These are phyloP conservation scores for Eucalyptus marginata DNA, from an alignment of 345 rosid species.

Conservation along the genomic window DNA sequence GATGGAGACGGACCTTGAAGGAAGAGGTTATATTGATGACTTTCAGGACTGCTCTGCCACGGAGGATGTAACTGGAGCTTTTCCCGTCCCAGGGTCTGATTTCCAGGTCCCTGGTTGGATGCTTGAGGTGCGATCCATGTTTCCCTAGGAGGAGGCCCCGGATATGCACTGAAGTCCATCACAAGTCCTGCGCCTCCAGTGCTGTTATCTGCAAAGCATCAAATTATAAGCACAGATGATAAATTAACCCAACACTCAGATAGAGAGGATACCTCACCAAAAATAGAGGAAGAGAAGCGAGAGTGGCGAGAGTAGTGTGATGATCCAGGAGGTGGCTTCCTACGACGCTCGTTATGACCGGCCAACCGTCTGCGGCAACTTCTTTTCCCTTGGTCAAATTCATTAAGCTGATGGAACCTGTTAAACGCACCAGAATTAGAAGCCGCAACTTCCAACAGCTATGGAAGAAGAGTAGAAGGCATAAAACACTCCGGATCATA, in stretches of 20 bases:
- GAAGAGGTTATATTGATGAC: conserved; percentile 31
- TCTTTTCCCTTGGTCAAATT: conserved; percentile 90
- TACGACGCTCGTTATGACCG: conserved; percentile 93
- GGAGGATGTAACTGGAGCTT: conserved; percentile 12
- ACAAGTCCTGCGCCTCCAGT: conserved; percentile 37
- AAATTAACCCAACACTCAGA: background rate
- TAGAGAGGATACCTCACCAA: conserved; percentile 20
- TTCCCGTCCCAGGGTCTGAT: conserved; percentile 5
- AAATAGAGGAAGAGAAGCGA: conserved; percentile 36
- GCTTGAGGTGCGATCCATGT: conserved; percentile 22
- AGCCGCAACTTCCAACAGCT: background rate
- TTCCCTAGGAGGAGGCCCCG: conserved; percentile 3
- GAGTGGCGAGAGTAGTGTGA: conserved; percentile 38
- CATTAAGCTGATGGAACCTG: conserved; percentile 92
- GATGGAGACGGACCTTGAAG: conserved; percentile 29
- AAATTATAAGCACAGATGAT: background rate
- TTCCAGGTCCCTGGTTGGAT: conserved; percentile 9
- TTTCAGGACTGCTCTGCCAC: conserved; percentile 32
- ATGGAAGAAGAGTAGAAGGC: background rate
- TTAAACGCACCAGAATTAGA: background rate
- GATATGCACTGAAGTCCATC: conserved; percentile 39
- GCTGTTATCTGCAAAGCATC: conserved; percentile 26
- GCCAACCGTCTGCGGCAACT: conserved; percentile 95
- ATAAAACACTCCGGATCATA: background rate
- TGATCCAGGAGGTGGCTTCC: conserved; percentile 82